Evolutionary conservation across 305 asterid genomes (phyloP), one percentile per base, ranked within the genome.

Genomic region (Andrographis paniculata): DNA sequence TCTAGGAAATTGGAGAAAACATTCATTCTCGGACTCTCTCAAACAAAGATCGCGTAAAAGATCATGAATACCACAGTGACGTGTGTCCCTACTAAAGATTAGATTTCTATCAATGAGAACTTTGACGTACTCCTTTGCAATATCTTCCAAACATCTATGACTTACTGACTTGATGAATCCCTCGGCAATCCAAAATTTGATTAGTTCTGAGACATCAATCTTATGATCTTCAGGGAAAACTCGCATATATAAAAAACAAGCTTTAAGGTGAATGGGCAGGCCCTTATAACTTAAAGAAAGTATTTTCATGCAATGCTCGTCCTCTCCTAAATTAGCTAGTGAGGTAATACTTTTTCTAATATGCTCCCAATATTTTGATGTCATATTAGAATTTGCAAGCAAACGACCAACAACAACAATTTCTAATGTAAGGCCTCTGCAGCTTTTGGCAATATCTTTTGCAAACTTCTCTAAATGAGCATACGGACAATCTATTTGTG

Each of bases 311-410:
- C 55, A 49, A 15, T 3, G 42, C 42, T 49, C 43, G 1, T 49
- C 55, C 5, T 49, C 55, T 1, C 10, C 20, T 9, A 4, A 30
- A 20, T 19, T 31, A 1, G 0, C 27, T 1, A 49, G 5, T 16
- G 10, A 16, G 22, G 1, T 49, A 3, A 49, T 3, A 10, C 33
- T 49, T 17, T 30, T 17, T 2, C 14, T 43, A 30, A 49, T 38
- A 0, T 2, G 12, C 42, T 30, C 20, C 42, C 42, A 30, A 19
- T 49, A 49, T 17, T 4, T 24, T 2, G 2, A 3, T 2, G 55
- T 17, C 40, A 48, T 48, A 22, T 35, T n/a, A 5, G 55, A 49
- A n/a, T 49, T 49, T 14, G 53, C 27, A 1, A 48, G 23, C 8
- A 48, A 2, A 0, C 42, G 4, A 30, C 41, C 14, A 15, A 28